These are phyloP conservation scores for Tilletia caries DNA, from an alignment of 1,284 basidiomycete species.

Conservation along the genomic window DNA sequence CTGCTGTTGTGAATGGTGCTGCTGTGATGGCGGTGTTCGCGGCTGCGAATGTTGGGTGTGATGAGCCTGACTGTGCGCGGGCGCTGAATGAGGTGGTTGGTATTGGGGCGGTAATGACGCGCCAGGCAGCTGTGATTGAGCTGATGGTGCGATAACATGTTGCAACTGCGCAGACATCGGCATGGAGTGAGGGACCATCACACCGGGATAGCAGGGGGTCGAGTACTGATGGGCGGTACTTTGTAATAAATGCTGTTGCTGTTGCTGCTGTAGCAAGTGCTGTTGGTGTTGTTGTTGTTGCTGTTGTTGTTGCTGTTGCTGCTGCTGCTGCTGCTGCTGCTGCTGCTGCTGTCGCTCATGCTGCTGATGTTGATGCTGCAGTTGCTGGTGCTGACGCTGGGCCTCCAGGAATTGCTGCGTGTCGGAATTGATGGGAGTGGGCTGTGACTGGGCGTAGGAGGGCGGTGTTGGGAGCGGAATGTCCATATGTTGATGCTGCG, in stretches of 20 bases:
- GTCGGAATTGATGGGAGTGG: not conserved
- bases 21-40: too few species aligned
- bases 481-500: not conserved
- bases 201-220: too few species aligned
- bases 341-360: not conserved
- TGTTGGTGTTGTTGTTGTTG: not conserved
- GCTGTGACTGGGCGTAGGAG: not conserved
- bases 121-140: too few species aligned
- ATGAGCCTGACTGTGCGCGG: too few species aligned
- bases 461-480: not conserved
- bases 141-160: too few species aligned
- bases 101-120: too few species aligned
- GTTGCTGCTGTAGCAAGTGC: not conserved
- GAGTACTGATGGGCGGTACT: too few species aligned
- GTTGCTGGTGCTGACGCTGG: not conserved
- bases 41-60: too few species aligned
- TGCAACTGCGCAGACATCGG: too few species aligned
- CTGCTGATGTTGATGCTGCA: not conserved
- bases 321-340: conserved; percentile 2
- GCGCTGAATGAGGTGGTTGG: too few species aligned
- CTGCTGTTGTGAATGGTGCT: too few species aligned
- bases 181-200: too few species aligned
- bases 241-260: not conserved
- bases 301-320: not conserved
- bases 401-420: not conserved